Evolutionary conservation across 805 yeast species (phyloP).

Genomic region (Barnettozyma californica): DNA sequence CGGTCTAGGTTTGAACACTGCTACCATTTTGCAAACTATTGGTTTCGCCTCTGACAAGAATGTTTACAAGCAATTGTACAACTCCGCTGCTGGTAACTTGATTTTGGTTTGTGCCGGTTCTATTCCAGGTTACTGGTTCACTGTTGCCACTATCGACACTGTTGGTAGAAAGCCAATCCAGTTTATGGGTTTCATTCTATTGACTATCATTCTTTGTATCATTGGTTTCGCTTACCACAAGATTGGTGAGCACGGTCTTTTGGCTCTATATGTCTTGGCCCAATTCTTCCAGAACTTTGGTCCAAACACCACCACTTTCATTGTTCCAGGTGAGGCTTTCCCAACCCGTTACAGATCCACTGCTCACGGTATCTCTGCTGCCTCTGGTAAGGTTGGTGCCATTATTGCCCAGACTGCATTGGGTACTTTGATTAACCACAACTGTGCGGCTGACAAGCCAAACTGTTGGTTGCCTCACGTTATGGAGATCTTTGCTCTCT

Average conservation of each 20-base stretch:
- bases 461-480: conserved; percentile 88
- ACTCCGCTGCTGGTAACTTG: conserved; percentile 87
- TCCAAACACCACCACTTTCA: conserved; percentile 88
- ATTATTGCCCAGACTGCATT: conserved; percentile 84
- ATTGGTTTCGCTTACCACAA: conserved; percentile 83
- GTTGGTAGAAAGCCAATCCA: conserved; percentile 86
- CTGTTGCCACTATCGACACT: conserved; percentile 74
- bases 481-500: conserved; percentile 88
- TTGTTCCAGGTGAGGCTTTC: conserved; percentile 87
- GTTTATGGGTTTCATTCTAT: conserved; percentile 63
- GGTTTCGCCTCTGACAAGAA: conserved; percentile 74
- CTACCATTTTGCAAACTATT: conserved; percentile 72
- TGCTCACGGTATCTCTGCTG: conserved; percentile 94
- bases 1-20: conserved; percentile 81
- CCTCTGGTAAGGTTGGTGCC: conserved; percentile 88
- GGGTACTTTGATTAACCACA: conserved; percentile 78
- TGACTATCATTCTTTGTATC: conserved; percentile 68
- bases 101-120: conserved; percentile 93
- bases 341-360: conserved; percentile 95
- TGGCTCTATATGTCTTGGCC: conserved; percentile 72
- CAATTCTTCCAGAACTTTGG: conserved; percentile 92
- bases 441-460: conserved; percentile 49
- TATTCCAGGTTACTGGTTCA: conserved; percentile 88
- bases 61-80: conserved; percentile 64
- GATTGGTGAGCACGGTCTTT: conserved; percentile 56